Conservation (phyloP, 2,329 filamentous ascomycete genomes). For the Xylariaceae sp. region DNA sequence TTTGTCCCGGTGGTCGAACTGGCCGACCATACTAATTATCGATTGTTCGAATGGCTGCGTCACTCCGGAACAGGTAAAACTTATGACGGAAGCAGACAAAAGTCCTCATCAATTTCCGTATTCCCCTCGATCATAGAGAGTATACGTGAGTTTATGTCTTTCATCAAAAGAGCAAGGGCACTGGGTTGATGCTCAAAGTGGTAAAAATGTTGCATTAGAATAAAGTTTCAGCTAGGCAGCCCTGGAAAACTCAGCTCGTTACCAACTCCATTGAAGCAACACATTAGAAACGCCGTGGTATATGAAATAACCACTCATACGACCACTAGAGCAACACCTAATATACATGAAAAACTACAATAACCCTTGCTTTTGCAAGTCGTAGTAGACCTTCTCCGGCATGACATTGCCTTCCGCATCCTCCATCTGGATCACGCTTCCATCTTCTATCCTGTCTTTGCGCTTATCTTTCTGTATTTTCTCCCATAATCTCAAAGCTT, state of each 20-base stretch:
- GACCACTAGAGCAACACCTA: not conserved
- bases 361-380: conserved; percentile 87
- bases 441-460: conserved; percentile 67
- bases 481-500: conserved; percentile 83
- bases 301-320: not conserved
- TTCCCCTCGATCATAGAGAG: too few species aligned
- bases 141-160: too few species aligned
- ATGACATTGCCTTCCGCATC: conserved; percentile 96
- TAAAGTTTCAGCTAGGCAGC: not conserved
- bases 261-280: not conserved
- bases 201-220: too few species aligned
- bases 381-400: conserved; percentile 97
- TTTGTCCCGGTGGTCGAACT: too few species aligned
- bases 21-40: too few species aligned
- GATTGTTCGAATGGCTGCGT: too few species aligned
- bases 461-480: conserved; percentile 86
- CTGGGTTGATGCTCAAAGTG: too few species aligned
- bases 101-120: too few species aligned
- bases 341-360: conserved; percentile 43
- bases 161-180: too few species aligned
- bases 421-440: conserved; percentile 96
- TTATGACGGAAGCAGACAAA: too few species aligned
- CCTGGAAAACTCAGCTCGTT: not conserved
- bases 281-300: not conserved
- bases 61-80: too few species aligned